Conservation (phyloP, 345 rosid genomes). For the Eutrema heterophyllum region DNA sequence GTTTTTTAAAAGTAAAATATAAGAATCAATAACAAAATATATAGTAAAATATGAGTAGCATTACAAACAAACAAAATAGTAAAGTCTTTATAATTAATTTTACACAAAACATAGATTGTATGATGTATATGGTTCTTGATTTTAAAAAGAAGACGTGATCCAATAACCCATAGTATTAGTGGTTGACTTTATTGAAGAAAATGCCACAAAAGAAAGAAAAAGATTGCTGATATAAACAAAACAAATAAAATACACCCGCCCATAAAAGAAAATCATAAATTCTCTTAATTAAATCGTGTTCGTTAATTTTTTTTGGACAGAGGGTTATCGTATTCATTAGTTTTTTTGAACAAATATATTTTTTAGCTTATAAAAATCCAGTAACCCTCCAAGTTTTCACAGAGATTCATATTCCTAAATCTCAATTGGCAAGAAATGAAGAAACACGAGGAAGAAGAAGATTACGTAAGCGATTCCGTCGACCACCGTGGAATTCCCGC, state of each 20-base stretch:
- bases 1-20: neutral
- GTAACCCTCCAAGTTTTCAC: neutral
- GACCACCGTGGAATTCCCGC: conserved; percentile 21
- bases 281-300: too few relatives aligned
- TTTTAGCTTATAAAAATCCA: neutral
- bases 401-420: neutral
- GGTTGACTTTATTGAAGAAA: neutral
- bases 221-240: neutral
- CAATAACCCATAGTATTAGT: neutral
- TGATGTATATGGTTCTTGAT: neutral
- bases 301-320: too few relatives aligned
- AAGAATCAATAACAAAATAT: neutral
- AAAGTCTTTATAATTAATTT: neutral
- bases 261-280: too few relatives aligned
- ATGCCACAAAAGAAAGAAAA: neutral
- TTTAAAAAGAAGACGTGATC: neutral
- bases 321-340: too few relatives aligned
- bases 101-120: neutral
- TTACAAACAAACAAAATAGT: neutral
- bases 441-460: conserved; percentile 12
- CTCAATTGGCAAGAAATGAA: neutral
- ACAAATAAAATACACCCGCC: neutral
- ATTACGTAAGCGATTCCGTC: conserved; percentile 24
- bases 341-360: too few relatives aligned
- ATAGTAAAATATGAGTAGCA: neutral